Conservation (phyloP, 306 rosid species). For the Gynostemma pentaphyllum region DNA sequence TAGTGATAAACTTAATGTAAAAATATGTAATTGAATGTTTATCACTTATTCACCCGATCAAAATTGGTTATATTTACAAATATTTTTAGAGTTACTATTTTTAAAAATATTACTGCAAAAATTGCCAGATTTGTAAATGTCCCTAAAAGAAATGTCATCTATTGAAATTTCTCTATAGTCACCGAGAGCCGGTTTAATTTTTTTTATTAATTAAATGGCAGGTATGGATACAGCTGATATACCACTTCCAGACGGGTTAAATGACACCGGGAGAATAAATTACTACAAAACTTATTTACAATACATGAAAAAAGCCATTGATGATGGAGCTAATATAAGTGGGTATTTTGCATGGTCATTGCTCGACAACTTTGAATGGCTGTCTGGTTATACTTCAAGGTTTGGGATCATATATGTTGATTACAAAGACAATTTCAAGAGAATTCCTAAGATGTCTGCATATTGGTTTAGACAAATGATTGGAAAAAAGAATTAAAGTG, state of each 20-base stretch:
- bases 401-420: slow-evolving; percentile 88
- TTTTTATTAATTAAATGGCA: slow-evolving; percentile 7
- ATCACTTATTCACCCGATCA: too few species aligned
- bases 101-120: too few species aligned
- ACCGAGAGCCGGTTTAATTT: not conserved
- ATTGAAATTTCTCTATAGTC: too few species aligned
- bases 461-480: slow-evolving; percentile 67
- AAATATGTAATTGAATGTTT: too few species aligned
- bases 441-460: slow-evolving; percentile 83
- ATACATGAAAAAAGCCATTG: slow-evolving; percentile 60
- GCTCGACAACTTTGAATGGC: slow-evolving; percentile 91
- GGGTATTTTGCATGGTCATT: slow-evolving; percentile 93
- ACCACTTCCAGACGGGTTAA: slow-evolving; percentile 36
- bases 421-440: slow-evolving; percentile 47
- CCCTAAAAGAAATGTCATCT: too few species aligned
- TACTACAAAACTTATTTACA: slow-evolving; percentile 45
- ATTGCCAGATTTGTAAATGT: too few species aligned
- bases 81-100: too few species aligned
- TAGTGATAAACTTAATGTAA: too few species aligned
- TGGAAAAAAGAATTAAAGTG: slow-evolving; percentile 25
- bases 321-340: slow-evolving; percentile 60
- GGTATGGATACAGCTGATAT: slow-evolving; percentile 78
- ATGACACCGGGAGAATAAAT: slow-evolving; percentile 64
- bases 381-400: slow-evolving; percentile 72
- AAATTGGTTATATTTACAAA: too few species aligned